A percentile compares a stretch with the other conserved stretches of the same genome.
Evolutionary conservation across 495 filamentous ascomycete genomes (phyloP).

Genomic region (Xylaria nigripes): DNA sequence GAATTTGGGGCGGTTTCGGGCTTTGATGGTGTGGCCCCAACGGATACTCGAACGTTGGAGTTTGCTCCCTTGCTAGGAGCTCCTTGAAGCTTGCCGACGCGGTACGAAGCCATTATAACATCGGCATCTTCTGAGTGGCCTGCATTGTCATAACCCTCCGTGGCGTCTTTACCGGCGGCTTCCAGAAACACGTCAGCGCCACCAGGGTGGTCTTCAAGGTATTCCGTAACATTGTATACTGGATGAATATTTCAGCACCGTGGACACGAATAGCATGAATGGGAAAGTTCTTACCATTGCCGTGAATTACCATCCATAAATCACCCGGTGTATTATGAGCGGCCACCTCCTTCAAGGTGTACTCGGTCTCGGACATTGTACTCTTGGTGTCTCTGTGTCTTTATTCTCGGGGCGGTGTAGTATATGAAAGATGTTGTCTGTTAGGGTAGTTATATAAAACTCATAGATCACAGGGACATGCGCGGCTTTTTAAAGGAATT

Average conservation of each 20-base stretch:
- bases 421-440: no score
- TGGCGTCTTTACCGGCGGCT: conserved; percentile 51
- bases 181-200: conserved; percentile 47
- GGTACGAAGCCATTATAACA: conserved; percentile 22
- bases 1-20: neutral
- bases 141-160: conserved; percentile 48
- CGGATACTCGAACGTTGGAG: no score
- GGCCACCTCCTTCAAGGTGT: conserved; percentile 39
- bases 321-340: conserved; percentile 49
- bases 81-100: conserved; percentile 22
- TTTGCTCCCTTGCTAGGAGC: conserved; percentile 2
- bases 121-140: conserved; percentile 50
- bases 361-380: conserved; percentile 20
- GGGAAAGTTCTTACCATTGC: conserved; percentile 34
- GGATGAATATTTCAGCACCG: neutral
- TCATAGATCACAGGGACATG: neutral
- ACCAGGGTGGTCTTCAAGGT: conserved; percentile 53
- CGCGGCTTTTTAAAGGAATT: neutral
- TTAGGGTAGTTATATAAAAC: neutral
- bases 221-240: conserved; percentile 55
- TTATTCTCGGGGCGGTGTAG: no score
- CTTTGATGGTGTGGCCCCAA: conserved; percentile 1
- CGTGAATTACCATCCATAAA: conserved; percentile 51
- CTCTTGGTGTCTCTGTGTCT: no score
- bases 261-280: neutral